Conservation (phyloP, 352 stramenopile genomes). For the Phytophthora syringae region DNA sequence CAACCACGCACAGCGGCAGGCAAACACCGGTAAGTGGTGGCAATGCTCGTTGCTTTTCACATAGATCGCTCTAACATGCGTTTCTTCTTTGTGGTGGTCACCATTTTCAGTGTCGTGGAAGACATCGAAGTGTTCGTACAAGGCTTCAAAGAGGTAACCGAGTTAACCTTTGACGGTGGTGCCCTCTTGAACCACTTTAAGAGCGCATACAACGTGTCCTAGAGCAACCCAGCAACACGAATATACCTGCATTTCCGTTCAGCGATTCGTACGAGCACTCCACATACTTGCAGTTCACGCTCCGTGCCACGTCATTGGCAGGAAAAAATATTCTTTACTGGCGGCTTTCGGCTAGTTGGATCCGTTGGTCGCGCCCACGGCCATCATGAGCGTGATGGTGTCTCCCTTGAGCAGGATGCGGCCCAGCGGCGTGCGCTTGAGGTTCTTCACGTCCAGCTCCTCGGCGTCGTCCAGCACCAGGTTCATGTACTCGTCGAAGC, state of each 20-base stretch:
- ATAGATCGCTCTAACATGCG: slow-evolving; percentile 6
- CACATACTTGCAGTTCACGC: too few relatives aligned
- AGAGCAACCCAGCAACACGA: slow-evolving; percentile 27
- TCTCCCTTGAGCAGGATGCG: slow-evolving; percentile 99
- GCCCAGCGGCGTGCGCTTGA: slow-evolving; percentile 94
- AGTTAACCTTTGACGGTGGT: slow-evolving; percentile 70
- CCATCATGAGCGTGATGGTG: slow-evolving; percentile 99
- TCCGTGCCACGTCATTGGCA: too few relatives aligned
- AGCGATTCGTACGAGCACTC: too few relatives aligned
- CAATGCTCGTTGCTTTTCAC: neutral
- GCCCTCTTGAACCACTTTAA: slow-evolving; percentile 70
- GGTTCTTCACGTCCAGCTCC: slow-evolving; percentile 96
- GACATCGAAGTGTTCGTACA: slow-evolving; percentile 78
- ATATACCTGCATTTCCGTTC: slow-evolving; percentile 24
- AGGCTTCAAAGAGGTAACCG: slow-evolving; percentile 76
- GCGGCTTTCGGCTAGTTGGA: slow-evolving; percentile 36
- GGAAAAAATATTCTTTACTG: slow-evolving; percentile 38
- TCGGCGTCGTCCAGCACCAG: slow-evolving; percentile 98
- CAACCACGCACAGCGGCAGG: slow-evolving; percentile 76
- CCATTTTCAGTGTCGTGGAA: slow-evolving; percentile 58
- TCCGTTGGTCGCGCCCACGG: slow-evolving; percentile 55
- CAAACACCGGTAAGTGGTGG: slow-evolving; percentile 60
- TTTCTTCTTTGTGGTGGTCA: neutral
- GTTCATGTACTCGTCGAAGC: slow-evolving; percentile 99
- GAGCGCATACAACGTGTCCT: slow-evolving; percentile 52